Evolutionary conservation across 345 rosid genomes (phyloP), one percentile per base, ranked within the genome.

Genomic region (Eucalyptus erythrocorys): DNA sequence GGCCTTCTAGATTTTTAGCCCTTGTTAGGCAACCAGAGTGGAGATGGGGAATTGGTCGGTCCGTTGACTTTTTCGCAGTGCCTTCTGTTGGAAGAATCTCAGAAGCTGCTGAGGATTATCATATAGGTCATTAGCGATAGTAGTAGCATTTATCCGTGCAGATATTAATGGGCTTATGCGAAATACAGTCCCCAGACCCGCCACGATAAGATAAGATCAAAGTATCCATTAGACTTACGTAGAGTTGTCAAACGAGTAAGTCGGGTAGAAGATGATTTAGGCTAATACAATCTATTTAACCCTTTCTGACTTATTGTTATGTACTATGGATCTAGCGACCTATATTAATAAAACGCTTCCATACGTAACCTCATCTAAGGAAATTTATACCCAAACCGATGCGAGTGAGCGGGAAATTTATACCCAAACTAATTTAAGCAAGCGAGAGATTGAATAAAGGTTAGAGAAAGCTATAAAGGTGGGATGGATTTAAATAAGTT

Each of bases 261-360:
- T 24, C 1, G 3, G 13, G 6, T 55, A 3, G 30, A 55, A 55
- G 17, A 50, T 50, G 3, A 9, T 55, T 22, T 22, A 2, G 4
- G 27, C 3, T 0, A 24, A 1, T 9, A 13, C 2, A 0, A 21
- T 7, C 26, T 3, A 21, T 26, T 51, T 8, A 51, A 51, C 1
- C 57, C 4, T 19, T 51, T 21, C 21, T 24, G 12, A 55, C 6
- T 22, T 24, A 10, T 24, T 55, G 9, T 24, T 22, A 24, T 24
- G 12, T 22, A 19, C 9, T 24, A 55, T 55, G 24, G 10, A 24
- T 55, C 22, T 22, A 53, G 27, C 2, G 0, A 0, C 12, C 27
- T 11, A 53, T 22, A 53, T 53, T 53, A 27, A 53, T 53, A 53
- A 53, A 22, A 53, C 3, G 12, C 59, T 55, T 55, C 3, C 59